Base-by-base conservation (phyloP, 257 asterid species). In the Lantana camara region DNA sequence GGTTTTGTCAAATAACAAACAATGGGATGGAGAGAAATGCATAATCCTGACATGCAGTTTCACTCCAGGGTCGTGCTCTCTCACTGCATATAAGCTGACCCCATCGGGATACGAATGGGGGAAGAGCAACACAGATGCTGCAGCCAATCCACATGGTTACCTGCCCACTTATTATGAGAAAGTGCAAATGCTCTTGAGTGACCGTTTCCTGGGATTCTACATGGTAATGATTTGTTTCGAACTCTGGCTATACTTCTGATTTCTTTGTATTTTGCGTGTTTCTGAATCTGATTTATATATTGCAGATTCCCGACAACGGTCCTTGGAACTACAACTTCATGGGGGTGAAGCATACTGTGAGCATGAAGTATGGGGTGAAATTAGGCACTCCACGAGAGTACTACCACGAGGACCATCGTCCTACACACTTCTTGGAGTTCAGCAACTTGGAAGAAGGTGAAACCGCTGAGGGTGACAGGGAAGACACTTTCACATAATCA, bases 1-100 rank as follows among this genome's bases (percentile, higher is more conserved):
- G 46, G 17, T 85, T 63, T 70, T 94, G 54, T 90, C 95, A 34
- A 94, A 84, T 79, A 90, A 86, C 86, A 86, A 85, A 60, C 97
- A 94, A 55, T 94, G 99, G 99, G 99, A 94, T 30, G 99, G 99
- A 7, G 99, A 94, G 85, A 94, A 82, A 77, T 85, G 96, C 80
- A 94, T 90, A 51, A 83, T 94, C 41, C 77, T 94, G 73, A 94
- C 99, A 0, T 94, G 99, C 89, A 94, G 99, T 73, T 94, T 94
- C 79, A 94, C 99, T 0, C 99, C 97, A 0, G 99, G 99, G 2
- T 94, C 99, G 5, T 94, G 99, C 79, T 94, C 99, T 5, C 70
- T 94, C 68, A 94, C 97, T 1, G 99, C 99, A 0, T 94, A 94
- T 62, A 94, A 90, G 77, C 59, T 94, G 73, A 90, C 97, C n/a